Base-by-base conservation (phyloP, 202 grass and related monocot genomes). In the Dendrocalamus latiflorus region DNA sequence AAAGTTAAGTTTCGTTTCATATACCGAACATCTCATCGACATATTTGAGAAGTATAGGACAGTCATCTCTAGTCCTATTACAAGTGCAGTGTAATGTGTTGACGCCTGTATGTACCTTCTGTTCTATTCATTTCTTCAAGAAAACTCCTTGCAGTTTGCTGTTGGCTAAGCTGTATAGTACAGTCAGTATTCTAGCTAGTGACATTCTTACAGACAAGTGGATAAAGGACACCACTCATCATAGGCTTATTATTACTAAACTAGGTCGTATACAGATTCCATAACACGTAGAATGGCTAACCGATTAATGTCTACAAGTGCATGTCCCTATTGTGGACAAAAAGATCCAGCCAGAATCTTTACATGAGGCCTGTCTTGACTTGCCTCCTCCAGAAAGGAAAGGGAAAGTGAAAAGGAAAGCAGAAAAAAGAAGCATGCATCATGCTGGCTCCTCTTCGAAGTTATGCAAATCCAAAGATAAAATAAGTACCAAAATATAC, bases 401-500 rank as follows among this genome's bases (percentile, higher is more conserved):
- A 82, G 57, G 38, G 57, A 43, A 58, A 72, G 78, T 39, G 78
- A 65, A 73, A 53, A 50, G 7, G 56, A 50, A 56, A 81, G 42
- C 24, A 42, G 3, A 56, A n/a, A 51, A 39, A 36, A 33, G 25
- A 58, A 38, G 55, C 17, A 68, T 67, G 39, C 66, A 89, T 86
- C 82, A 85, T 86, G 58, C 38, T 83, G 66, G 73, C 83, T 53
- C 88, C 58, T 86, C 88, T 89, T 89, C 60, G 49, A 89, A 86
- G 88, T 43, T 89, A 86, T 89, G 88, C 88, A 73, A 89, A 58
- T 47, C 70, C 85, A 68, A 61, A 75, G 77, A 11, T 81, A 86
- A 80, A 24, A 20, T 38, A 36, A 65, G 21, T 62, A 48, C 53
- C 22, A 16, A 48, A 63, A 28, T 25, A 38, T 0, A 36, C 11